Conservation (phyloP, 163 green algal genomes). For the Chlorella variabilis region DNA sequence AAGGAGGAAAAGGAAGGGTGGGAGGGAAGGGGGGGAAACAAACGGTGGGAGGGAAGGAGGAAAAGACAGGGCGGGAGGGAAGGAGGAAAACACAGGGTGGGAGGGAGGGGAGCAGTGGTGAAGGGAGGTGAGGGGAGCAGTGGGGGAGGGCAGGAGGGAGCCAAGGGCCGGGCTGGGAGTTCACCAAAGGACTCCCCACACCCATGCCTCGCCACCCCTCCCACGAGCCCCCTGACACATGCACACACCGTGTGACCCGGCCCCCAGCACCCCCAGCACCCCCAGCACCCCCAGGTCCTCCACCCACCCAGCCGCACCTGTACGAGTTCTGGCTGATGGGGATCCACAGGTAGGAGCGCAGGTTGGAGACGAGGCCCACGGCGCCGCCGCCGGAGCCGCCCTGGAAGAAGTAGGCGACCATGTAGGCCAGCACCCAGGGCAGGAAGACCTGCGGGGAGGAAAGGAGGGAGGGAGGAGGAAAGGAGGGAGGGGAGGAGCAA, state of each 20-base stretch:
- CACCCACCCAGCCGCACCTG: too few relatives aligned
- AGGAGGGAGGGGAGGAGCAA: not conserved
- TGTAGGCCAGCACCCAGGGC: constrained; percentile 68
- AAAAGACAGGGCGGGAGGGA: too few relatives aligned
- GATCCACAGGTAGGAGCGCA: constrained; percentile 82
- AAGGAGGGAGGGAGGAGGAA: not conserved
- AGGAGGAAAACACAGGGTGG: too few relatives aligned
- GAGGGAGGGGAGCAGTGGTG: too few relatives aligned
- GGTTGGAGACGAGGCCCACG: constrained; percentile 79
- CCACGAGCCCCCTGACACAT: too few relatives aligned
- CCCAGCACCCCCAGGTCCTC: too few relatives aligned
- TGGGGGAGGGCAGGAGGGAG: not conserved
- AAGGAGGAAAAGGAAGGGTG: not conserved
- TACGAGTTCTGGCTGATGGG: constrained; percentile 77
- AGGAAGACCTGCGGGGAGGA: constrained; percentile 69
- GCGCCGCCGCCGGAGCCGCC: constrained; percentile 70
- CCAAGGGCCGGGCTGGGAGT: too few relatives aligned
- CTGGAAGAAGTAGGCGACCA: constrained; percentile 78
- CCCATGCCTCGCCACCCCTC: too few relatives aligned
- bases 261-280: too few relatives aligned
- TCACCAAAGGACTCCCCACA: too few relatives aligned
- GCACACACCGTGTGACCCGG: too few relatives aligned
- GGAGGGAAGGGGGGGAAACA: not conserved
- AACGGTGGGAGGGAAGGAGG: too few relatives aligned
- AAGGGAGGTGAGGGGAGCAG: not conserved